These are phyloP conservation scores for Fusarium albosuccineum DNA, from an alignment of 2,329 filamentous ascomycete species.

Conservation along the genomic window DNA sequence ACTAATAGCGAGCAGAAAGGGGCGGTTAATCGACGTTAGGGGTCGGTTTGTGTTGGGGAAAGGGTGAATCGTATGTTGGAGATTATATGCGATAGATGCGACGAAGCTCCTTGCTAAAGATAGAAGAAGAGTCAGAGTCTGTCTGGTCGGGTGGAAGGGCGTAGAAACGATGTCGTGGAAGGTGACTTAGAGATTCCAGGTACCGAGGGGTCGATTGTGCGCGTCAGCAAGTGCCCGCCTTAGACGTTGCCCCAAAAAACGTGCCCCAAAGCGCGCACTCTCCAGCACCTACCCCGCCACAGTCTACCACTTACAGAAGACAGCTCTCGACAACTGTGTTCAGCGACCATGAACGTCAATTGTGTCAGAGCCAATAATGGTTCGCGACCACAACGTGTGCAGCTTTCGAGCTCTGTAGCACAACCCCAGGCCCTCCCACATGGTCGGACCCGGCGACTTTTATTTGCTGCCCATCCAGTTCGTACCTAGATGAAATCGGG, in stretches of 20 bases:
- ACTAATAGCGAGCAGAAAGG: conserved; percentile 22
- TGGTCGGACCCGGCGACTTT: conserved; percentile 31
- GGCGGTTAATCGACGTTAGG: conserved; percentile 13
- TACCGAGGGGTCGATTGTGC: conserved; percentile 43
- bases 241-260: conserved; percentile 34
- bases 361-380: conserved; percentile 45
- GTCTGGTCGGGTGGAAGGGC: conserved; percentile 18
- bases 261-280: conserved; percentile 30
- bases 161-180: conserved; percentile 25
- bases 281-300: conserved; percentile 30
- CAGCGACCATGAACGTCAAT: background rate
- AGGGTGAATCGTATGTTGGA: background rate
- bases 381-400: conserved; percentile 45
- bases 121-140: conserved; percentile 20
- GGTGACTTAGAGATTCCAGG: conserved; percentile 30
- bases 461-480: conserved; percentile 32
- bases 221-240: conserved; percentile 41
- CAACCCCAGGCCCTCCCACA: conserved; percentile 34
- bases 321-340: conserved; percentile 3
- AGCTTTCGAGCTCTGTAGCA: conserved; percentile 34
- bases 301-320: conserved; percentile 24
- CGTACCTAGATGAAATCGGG: background rate
- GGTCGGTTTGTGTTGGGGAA: background rate
- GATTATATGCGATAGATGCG: background rate
- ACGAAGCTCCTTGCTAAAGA: background rate